Evolutionary conservation across 1,284 basidiomycete species (phyloP), one percentile per base, ranked within the genome.

Genomic region (Vanrija humicola): DNA sequence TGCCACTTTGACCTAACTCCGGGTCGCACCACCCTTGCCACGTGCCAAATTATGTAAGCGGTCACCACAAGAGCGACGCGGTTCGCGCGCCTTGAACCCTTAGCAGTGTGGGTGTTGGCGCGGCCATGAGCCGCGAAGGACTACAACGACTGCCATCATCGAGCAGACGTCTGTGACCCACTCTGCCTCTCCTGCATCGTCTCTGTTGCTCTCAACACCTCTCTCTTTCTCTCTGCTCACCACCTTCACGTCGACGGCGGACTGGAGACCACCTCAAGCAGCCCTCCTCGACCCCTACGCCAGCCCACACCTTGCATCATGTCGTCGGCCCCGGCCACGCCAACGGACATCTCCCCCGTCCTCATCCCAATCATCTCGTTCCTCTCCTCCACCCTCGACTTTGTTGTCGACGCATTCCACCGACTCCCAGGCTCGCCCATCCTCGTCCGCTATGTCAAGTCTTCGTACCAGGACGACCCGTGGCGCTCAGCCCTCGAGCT

Each of bases 401-500:
- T 59, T 28, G 38, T 72, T 12, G 54, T 61, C 23, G 38, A 59
- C 23, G 40, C 60, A n/a, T 70, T 79, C 58, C 64, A 73, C 43
- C 63, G 69, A 54, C 78, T 96, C 28, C 94, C 93, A 3, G 93
- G 94, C 49, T 94, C 90, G 16, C 85, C 89, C 9, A 90, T 97
- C 68, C 77, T 96, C 61, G 83, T 88, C 54, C 89, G 93, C 66
- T 97, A 97, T 77, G 88, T 96, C 77, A 87, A 84, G 76, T 77
- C 74, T 40, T 79, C 76, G 84, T 92, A 72, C 88, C 92, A 56
- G 86, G 87, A 94, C 73, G 91, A 94, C 75, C 95, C 96, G 1
- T 90, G 90, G 43, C 83, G 96, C 53, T 93, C 91, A 0, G 67
- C 98, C 6, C 84, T 98, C 60, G 96, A 98, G 77, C 75, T 98